phyloP scores from a whole-genome alignment of 129 eudicot species.

The Tagetes patula region DNA sequence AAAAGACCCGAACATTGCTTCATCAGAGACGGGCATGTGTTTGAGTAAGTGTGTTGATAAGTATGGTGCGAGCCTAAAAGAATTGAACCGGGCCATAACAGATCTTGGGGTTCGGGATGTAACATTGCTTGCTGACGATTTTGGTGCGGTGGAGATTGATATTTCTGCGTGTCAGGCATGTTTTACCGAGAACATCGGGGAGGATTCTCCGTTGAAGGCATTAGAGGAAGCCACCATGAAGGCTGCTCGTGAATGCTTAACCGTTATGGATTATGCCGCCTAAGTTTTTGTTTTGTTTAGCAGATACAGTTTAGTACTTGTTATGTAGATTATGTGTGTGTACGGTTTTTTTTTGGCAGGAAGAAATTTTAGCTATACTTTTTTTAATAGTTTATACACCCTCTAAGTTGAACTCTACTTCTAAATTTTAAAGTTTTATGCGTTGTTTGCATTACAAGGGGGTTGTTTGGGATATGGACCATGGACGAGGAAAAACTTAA shows the following conservation, averaged over 20 bases:
- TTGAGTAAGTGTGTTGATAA: constrained; percentile 34
- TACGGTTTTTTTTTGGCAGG: constrained; percentile 22
- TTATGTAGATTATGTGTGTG: constrained; percentile 25
- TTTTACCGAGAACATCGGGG: constrained; percentile 33
- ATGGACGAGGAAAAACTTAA: no score
- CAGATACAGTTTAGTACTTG: background rate
- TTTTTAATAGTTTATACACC: no score
- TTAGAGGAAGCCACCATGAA: constrained; percentile 38
- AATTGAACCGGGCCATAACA: constrained; percentile 30
- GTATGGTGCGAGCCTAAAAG: constrained; percentile 21
- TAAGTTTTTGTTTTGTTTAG: background rate
- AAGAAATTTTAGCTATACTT: constrained; percentile 19
- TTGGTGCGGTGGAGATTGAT: constrained; percentile 37
- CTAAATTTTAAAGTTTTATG: no score
- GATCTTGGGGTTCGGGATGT: constrained; percentile 37
- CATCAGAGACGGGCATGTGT: constrained; percentile 29
- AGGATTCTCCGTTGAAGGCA: constrained; percentile 37
- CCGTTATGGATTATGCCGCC: constrained; percentile 39
- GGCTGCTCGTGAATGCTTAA: constrained; percentile 40
- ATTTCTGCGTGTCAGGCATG: constrained; percentile 29
- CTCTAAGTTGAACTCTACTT: no score
- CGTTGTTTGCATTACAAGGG: no score
- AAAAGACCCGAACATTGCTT: constrained; percentile 24
- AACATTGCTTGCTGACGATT: constrained; percentile 34
- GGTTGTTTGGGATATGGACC: no score